A percentile compares a stretch with the other conserved stretches of the same genome.
Evolutionary conservation across 2,329 filamentous ascomycete species (phyloP).

Genomic region (Sphaceloma murrayae): DNA sequence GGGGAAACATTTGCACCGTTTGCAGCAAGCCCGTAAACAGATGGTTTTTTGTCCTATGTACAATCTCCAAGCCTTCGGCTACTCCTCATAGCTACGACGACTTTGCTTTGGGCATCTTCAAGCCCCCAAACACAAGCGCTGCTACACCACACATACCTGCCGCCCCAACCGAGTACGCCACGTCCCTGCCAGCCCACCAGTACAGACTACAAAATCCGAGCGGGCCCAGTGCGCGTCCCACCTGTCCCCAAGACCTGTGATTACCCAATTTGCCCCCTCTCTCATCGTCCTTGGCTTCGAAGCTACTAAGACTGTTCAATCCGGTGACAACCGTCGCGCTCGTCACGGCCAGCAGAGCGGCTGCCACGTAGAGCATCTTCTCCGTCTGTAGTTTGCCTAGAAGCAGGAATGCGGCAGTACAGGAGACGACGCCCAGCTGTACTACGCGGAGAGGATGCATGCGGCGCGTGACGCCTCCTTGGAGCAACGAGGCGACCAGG

Average conservation of each 20-base stretch:
- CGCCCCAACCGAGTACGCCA: constrained; percentile 73
- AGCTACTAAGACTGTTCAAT: constrained; percentile 81
- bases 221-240: constrained; percentile 77
- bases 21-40: not conserved
- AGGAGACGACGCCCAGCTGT: constrained; percentile 66
- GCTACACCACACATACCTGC: constrained; percentile 68
- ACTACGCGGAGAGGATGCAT: constrained; percentile 73
- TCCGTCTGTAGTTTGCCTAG: constrained; percentile 62
- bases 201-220: constrained; percentile 89
- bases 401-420: constrained; percentile 69
- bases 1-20: constrained; percentile 10
- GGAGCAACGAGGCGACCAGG: constrained; percentile 80
- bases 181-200: constrained; percentile 91
- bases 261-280: constrained; percentile 79
- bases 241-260: constrained; percentile 71
- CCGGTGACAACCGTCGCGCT: constrained; percentile 93
- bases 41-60: no score
- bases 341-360: constrained; percentile 75
- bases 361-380: constrained; percentile 65
- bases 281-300: constrained; percentile 72
- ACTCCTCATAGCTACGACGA: not conserved
- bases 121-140: constrained; percentile 57
- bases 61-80: no score
- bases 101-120: constrained; percentile 52
- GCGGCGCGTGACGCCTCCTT: constrained; percentile 81